phyloP scores from a whole-genome alignment of 169 alveolate genomes.

The Cryptosporidium bovis region DNA sequence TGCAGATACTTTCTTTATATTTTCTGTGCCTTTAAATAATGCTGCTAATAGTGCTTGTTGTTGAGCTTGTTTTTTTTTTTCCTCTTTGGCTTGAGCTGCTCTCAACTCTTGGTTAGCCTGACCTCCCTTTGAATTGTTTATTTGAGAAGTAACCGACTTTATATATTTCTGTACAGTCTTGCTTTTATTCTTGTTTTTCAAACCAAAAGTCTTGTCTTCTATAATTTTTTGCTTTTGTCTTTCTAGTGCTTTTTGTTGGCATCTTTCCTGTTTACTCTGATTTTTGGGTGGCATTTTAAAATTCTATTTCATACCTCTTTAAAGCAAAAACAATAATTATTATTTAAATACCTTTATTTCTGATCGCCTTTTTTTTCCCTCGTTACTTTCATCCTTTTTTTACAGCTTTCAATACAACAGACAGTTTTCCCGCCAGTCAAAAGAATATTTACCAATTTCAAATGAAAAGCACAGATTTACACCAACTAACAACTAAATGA shows the following conservation, averaged over 20 bases:
- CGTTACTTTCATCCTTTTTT: no score
- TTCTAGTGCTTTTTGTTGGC: conserved; percentile 92
- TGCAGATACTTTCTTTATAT: conserved; percentile 84
- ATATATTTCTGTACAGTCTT: conserved; percentile 94
- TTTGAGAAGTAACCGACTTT: conserved; percentile 69
- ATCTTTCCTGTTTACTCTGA: conserved; percentile 83
- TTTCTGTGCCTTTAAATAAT: conserved; percentile 88
- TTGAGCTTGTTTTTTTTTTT: conserved; percentile 92
- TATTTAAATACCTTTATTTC: no score
- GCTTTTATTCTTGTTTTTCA: conserved; percentile 97
- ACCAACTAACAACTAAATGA: no score
- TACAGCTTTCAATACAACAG: no score
- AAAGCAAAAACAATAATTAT: no score
- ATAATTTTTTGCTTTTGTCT: conserved; percentile 96
- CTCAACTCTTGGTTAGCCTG: conserved; percentile 77
- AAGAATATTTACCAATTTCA: no score
- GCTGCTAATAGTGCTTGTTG: conserved; percentile 94
- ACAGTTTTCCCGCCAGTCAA: no score
- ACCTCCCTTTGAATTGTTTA: conserved; percentile 51
- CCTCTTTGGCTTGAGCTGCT: conserved; percentile 90
- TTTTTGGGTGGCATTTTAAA: conserved; percentile 84
- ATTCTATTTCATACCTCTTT: no score
- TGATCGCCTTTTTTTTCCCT: no score
- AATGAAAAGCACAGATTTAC: no score
- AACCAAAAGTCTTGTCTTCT: conserved; percentile 99